phyloP scores from a whole-genome alignment of 192 early-diverging fungal species.

The Backusella sp. region DNA sequence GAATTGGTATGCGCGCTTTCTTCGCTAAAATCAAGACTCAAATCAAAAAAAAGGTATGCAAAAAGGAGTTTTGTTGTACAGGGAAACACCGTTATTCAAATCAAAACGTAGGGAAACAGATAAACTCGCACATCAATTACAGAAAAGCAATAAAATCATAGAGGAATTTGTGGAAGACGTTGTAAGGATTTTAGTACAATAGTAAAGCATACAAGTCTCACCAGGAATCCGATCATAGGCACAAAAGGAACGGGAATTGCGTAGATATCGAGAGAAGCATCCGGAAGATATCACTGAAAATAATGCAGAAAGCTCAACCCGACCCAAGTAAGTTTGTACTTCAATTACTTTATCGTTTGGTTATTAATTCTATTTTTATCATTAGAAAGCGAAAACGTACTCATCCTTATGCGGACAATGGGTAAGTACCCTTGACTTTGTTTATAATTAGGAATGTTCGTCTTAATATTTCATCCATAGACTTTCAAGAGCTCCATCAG shows the following conservation, averaged over 20 bases:
- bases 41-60: background rate
- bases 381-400: background rate
- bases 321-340: background rate
- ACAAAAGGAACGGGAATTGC: background rate
- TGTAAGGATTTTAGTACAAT: background rate
- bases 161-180: background rate
- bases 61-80: background rate
- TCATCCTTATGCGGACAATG: background rate
- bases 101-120: background rate
- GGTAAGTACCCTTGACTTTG: background rate
- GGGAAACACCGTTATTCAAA: background rate
- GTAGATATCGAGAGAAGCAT: background rate
- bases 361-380: background rate
- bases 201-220: too few relatives aligned
- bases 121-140: background rate
- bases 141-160: conserved; percentile 4
- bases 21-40: background rate
- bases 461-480: background rate
- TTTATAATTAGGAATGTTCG: too few relatives aligned
- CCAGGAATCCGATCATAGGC: background rate
- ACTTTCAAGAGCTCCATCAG: background rate
- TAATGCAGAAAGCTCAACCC: too few relatives aligned
- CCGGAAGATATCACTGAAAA: background rate
- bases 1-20: background rate
- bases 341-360: background rate